Evolutionary conservation across 148 eudicot species (phyloP), one percentile per base, ranked within the genome.

Genomic region (Spergularia marina): DNA sequence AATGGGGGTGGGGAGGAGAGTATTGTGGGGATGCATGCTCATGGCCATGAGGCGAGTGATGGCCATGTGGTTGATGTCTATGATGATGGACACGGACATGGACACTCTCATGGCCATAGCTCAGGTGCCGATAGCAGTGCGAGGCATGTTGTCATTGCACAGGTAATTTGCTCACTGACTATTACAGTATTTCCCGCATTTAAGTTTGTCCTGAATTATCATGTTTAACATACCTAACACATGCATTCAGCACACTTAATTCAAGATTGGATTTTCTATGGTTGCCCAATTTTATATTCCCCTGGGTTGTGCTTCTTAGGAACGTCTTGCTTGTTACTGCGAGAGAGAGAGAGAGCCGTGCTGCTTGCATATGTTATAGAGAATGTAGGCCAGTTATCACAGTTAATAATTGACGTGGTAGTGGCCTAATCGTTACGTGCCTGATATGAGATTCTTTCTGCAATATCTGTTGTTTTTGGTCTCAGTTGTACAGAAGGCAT

Each of bases 11-110:
- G 86, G 34, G 96, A 87, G 55, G 93, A 86, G 69, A 88, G 89
- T 77, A 91, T 91, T 61, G 96, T 94, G 59, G 98, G 96, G 55
- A 90, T 94, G 44, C 93, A 78, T 82, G 96, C 92, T 23, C 97
- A 91, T 80, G 85, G 89, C 16, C 96, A 92, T 52, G 64, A 18
- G 13, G 74, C 21, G 9, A 52, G 73, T 21, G 81, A 80, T 41
- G 86, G 80, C 2, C 87, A 82, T 65, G 82, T 86, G 60, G 79
- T 79, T 72, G 72, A 76, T 8, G 75, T 79, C 3, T 71, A 80
- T 52, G 74, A 65, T 52, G 78, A 82, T 30, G 86, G 65, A 57
- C 84, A 80, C 18, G 63, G 53, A 17, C 73, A 70, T 21, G 87
- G 77, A 47, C 87, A 86, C 76, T 72, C 77, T 14, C 90, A 89